Percentiles rank a stretch among this genome's conserved stretches.
phyloP scores from a whole-genome alignment of 306 rosid species.

The Astragalus glycyphyllos region DNA sequence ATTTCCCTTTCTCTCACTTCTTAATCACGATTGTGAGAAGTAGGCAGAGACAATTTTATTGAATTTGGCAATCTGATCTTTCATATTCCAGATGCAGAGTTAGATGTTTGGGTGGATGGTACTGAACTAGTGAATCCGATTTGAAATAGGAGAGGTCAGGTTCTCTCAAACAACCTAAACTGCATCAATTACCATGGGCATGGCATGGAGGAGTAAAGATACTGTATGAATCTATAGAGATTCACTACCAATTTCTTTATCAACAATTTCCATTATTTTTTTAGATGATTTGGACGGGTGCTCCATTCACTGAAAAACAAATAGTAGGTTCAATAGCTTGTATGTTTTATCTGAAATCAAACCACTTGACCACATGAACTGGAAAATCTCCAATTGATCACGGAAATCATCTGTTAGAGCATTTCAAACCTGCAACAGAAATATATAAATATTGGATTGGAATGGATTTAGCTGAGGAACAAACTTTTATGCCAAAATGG shows the following conservation, averaged over 20 bases:
- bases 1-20: too few species aligned
- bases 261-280: constrained; percentile 49
- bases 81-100: too few species aligned
- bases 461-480: neutral
- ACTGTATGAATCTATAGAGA: constrained; percentile 85
- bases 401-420: constrained; percentile 83
- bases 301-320: constrained; percentile 58
- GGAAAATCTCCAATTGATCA: constrained; percentile 75
- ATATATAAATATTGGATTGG: neutral
- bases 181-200: constrained; percentile 45
- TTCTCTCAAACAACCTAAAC: too few species aligned
- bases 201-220: constrained; percentile 72
- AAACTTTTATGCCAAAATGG: neutral
- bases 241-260: constrained; percentile 69
- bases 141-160: too few species aligned
- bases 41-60: too few species aligned
- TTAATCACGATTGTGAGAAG: too few species aligned
- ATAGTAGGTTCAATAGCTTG: constrained; percentile 61
- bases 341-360: constrained; percentile 87
- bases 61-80: too few species aligned
- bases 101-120: too few species aligned
- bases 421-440: constrained; percentile 81
- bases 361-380: constrained; percentile 91
- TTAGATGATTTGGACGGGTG: constrained; percentile 65
- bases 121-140: too few species aligned